phyloP scores from a whole-genome alignment of 768 basidiomycete species.

The Phlebiopsis gigantea region DNA sequence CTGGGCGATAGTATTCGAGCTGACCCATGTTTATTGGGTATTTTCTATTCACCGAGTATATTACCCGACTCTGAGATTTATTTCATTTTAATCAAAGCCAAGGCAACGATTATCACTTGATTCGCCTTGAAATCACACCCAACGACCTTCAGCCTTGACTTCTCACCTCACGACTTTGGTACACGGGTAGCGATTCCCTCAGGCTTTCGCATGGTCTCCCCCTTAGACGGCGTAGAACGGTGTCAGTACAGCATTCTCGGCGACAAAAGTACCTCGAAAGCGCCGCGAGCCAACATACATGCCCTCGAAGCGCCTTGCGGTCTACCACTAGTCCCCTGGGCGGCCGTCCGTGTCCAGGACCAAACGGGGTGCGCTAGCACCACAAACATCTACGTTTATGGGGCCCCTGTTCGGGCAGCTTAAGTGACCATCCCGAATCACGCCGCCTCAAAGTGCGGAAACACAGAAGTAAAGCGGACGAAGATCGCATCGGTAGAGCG shows the following conservation, averaged over 20 bases:
- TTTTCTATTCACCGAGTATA: no score
- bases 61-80: no score
- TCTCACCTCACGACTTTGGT: no score
- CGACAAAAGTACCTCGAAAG: background rate
- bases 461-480: background rate
- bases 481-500: background rate
- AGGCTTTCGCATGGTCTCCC: no score
- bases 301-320: background rate
- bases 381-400: background rate
- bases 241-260: no score
- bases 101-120: no score
- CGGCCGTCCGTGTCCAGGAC: background rate
- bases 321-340: background rate
- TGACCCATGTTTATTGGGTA: background rate
- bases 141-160: no score
- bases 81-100: no score
- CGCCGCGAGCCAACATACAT: no score
- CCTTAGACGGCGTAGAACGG: no score
- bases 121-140: no score
- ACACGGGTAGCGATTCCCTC: no score
- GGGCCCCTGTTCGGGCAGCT: background rate
- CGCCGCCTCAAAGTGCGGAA: background rate
- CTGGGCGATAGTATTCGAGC: slow-evolving; percentile 2
- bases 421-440: background rate
- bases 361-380: background rate